phyloP scores from a whole-genome alignment of 1,284 basidiomycete species.

The Phlebopus sp. region DNA sequence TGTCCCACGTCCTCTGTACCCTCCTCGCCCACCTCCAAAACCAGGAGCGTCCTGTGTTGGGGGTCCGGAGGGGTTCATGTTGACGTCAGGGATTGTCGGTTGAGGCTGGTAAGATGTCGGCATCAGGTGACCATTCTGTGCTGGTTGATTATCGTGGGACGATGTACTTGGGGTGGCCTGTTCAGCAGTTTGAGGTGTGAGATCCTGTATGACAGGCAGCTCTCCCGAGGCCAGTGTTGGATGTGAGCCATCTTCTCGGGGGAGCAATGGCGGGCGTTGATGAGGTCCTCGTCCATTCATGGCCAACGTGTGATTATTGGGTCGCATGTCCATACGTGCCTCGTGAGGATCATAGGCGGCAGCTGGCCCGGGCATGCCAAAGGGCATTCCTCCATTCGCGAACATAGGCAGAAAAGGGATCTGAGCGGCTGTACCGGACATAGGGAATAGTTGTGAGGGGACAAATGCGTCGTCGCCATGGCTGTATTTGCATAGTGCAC shows the following conservation, averaged over 20 bases:
- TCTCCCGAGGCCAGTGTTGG: conserved; percentile 53
- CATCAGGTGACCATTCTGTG: conserved; percentile 10
- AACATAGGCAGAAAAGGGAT: conserved; percentile 71
- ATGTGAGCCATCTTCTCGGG: conserved; percentile 47
- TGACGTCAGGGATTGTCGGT: conserved; percentile 40
- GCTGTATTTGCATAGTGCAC: conserved; percentile 87
- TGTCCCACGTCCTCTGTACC: conserved; percentile 47
- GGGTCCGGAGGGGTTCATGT: conserved; percentile 19
- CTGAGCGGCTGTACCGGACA: conserved; percentile 38
- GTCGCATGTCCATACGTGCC: conserved; percentile 72
- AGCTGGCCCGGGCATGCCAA: conserved; percentile 43
- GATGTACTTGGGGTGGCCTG: conserved; percentile 19
- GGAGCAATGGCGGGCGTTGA: conserved; percentile 54
- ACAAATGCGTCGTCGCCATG: conserved; percentile 83
- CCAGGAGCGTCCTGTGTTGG: conserved; percentile 24
- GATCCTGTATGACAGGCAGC: conserved; percentile 74
- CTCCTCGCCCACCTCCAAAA: conserved; percentile 39
- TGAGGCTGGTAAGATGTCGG: conserved; percentile 14
- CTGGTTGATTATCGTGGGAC: conserved; percentile 17
- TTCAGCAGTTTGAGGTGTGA: conserved; percentile 54
- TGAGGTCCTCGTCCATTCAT: conserved; percentile 41
- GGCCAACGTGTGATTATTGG: conserved; percentile 22
- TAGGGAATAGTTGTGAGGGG: conserved; percentile 61
- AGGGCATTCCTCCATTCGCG: conserved; percentile 39
- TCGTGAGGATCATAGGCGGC: conserved; percentile 74